These are phyloP conservation scores for Tulasnella sp. DNA, from an alignment of 768 basidiomycete genomes.

Conservation along the genomic window DNA sequence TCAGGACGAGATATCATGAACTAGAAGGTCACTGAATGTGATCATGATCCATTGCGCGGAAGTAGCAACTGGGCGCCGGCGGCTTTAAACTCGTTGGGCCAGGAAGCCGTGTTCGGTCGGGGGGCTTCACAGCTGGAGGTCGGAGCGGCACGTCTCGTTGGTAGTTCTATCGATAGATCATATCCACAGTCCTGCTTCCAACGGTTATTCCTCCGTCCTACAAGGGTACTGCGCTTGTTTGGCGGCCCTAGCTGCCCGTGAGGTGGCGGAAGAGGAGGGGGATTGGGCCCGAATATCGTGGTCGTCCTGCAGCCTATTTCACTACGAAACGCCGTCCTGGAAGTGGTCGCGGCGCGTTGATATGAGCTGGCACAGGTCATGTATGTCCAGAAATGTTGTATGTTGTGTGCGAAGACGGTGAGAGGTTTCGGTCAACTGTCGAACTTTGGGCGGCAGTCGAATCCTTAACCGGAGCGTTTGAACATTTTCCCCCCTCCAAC, in stretches of 20 bases:
- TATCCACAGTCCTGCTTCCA: background rate
- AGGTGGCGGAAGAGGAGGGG: no score
- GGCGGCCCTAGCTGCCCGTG: no score
- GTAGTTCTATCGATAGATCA: background rate
- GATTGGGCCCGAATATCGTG: no score
- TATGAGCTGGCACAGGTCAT: no score
- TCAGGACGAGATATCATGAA: no score
- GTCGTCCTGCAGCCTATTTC: no score
- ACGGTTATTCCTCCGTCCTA: no score
- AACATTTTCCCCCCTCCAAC: background rate
- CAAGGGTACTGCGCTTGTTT: no score
- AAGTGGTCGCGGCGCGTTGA: no score
- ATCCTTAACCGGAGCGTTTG: background rate
- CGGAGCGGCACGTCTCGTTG: background rate
- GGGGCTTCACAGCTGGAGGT: background rate
- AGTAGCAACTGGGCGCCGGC: background rate
- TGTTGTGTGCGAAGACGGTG: background rate
- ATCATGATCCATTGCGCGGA: background rate
- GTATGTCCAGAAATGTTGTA: no score
- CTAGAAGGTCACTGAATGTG: background rate
- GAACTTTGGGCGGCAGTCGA: slow-evolving; percentile 5
- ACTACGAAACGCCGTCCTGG: no score
- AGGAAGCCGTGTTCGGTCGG: background rate
- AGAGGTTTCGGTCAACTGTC: background rate
- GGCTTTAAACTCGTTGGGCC: background rate